Conservation (phyloP, 352 stramenopile species). For the Phytophthora brassicae region DNA sequence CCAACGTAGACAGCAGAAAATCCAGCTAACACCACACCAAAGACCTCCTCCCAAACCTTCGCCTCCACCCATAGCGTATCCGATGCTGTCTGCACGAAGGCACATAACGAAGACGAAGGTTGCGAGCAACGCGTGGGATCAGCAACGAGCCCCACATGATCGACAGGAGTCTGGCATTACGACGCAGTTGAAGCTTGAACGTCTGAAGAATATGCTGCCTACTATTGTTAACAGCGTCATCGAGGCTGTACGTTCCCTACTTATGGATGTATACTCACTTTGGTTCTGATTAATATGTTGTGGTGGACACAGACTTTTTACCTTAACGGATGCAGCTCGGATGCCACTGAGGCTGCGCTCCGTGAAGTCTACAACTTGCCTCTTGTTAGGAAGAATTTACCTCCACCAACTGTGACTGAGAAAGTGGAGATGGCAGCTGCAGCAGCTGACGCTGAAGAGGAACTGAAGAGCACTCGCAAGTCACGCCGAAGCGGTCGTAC, state of each 20-base stretch:
- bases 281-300: constrained; percentile 7
- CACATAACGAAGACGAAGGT: constrained; percentile 16
- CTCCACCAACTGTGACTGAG: constrained; percentile 15
- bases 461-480: constrained; percentile 4
- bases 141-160: constrained; percentile 21
- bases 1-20: constrained; percentile 32
- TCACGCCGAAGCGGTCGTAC: neutral
- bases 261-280: neutral
- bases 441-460: constrained; percentile 19
- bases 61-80: constrained; percentile 20
- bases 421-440: constrained; percentile 28
- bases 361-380: constrained; percentile 66
- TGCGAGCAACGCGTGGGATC: constrained; percentile 36
- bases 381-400: constrained; percentile 21
- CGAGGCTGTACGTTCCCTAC: constrained; percentile 38
- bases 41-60: constrained; percentile 35
- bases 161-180: constrained; percentile 52
- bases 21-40: constrained; percentile 26
- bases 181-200: constrained; percentile 68
- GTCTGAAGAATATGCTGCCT: constrained; percentile 58
- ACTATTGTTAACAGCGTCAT: constrained; percentile 55
- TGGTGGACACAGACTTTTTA: constrained; percentile 56
- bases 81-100: constrained; percentile 20
- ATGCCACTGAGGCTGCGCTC: constrained; percentile 62
- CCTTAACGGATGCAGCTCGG: constrained; percentile 64